Evolutionary conservation across 768 basidiomycete species (phyloP).

Genomic region (Thelephora aurantiotincta): DNA sequence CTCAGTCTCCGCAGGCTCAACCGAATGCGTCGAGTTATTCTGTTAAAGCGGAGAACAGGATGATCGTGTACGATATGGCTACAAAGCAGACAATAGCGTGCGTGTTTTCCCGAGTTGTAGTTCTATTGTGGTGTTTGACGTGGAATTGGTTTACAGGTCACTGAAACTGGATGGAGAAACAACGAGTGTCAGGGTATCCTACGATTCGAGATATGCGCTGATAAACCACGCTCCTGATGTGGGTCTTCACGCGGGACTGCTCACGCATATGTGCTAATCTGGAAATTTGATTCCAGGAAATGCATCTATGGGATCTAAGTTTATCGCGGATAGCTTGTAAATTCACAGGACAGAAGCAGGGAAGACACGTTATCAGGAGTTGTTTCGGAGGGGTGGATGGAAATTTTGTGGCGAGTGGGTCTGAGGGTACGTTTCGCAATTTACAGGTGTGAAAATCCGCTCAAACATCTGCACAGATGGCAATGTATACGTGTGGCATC

Average conservation of each 20-base stretch:
- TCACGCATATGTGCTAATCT: slow-evolving; percentile 5
- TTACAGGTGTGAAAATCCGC: neutral
- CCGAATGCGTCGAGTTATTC: slow-evolving; percentile 17
- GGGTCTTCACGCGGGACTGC: slow-evolving; percentile 19
- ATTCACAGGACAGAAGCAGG: slow-evolving; percentile 78
- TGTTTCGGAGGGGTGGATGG: slow-evolving; percentile 87
- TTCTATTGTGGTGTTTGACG: slow-evolving; percentile 4
- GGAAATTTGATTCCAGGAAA: slow-evolving; percentile 41
- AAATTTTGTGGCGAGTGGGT: slow-evolving; percentile 85
- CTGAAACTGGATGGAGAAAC: slow-evolving; percentile 63
- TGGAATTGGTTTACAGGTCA: slow-evolving; percentile 26
- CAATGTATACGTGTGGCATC: slow-evolving; percentile 92
- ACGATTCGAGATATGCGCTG: slow-evolving; percentile 76
- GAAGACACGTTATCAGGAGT: slow-evolving; percentile 75
- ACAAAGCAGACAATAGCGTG: slow-evolving; percentile 59
- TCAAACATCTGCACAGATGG: slow-evolving; percentile 40
- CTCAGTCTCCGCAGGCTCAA: slow-evolving; percentile 13
- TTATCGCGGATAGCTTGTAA: slow-evolving; percentile 58
- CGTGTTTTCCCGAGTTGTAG: slow-evolving; percentile 19
- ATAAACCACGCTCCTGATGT: slow-evolving; percentile 84
- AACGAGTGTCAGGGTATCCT: slow-evolving; percentile 77
- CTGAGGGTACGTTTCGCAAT: slow-evolving; percentile 60
- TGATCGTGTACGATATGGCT: slow-evolving; percentile 66
- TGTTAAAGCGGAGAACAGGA: slow-evolving; percentile 35
- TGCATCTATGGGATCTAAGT: slow-evolving; percentile 76